These are phyloP conservation scores for Penicillium lividum DNA, from an alignment of 495 filamentous ascomycete genomes.

Conservation along the genomic window DNA sequence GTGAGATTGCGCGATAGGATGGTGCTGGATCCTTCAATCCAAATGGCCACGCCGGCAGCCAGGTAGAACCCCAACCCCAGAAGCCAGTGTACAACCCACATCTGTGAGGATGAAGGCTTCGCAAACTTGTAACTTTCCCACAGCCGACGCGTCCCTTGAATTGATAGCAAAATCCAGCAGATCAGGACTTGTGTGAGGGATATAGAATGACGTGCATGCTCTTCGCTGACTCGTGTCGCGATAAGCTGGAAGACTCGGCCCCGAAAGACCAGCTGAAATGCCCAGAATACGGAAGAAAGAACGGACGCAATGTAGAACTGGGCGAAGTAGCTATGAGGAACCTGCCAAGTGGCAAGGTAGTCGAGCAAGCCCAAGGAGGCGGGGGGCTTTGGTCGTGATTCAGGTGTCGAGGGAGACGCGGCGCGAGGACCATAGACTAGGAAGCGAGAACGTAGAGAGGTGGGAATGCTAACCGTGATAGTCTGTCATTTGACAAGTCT, in stretches of 20 bases:
- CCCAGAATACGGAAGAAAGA: conserved; percentile 75
- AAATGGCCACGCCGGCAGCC: conserved; percentile 68
- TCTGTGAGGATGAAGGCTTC: conserved; percentile 68
- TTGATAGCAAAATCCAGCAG: conserved; percentile 66
- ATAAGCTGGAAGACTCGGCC: conserved; percentile 52
- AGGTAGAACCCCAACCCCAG: conserved; percentile 79
- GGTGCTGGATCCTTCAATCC: conserved; percentile 83
- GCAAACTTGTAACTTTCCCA: conserved; percentile 66
- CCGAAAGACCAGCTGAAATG: conserved; percentile 58
- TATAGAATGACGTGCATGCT: conserved; percentile 51
- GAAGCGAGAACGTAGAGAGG: conserved; percentile 54
- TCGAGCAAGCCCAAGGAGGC: conserved; percentile 44
- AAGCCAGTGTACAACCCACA: conserved; percentile 83
- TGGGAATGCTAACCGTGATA: conserved; percentile 50
- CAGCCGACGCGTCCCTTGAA: conserved; percentile 73
- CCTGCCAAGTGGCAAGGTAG: conserved; percentile 51
- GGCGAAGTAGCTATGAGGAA: conserved; percentile 85
- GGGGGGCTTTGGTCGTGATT: conserved; percentile 10
- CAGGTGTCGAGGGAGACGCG: conserved; percentile 29
- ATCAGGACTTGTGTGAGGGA: conserved; percentile 65
- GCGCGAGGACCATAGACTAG: conserved; percentile 59
- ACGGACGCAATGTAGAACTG: conserved; percentile 83
- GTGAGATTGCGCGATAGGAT: conserved; percentile 33
- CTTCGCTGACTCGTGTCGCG: conserved; percentile 36
- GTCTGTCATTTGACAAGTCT: neutral